Base-by-base conservation (phyloP, 1,284 basidiomycete genomes). In the Vanrija pseudolonga region DNA sequence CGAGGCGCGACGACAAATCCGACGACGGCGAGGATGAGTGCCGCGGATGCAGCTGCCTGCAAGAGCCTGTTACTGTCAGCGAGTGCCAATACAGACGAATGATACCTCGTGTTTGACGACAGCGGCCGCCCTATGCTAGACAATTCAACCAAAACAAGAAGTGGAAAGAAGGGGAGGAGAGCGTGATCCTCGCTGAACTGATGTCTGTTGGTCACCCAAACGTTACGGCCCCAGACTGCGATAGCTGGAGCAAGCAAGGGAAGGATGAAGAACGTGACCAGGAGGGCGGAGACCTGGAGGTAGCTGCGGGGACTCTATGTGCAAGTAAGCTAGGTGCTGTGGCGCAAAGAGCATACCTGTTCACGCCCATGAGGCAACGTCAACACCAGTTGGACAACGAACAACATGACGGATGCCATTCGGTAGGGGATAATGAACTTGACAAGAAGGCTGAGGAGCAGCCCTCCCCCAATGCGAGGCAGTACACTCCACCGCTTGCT, bases 191-290 rank as follows among this genome's bases (percentile, higher is more conserved):
- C 59, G 2, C 53, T 39, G 26, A 64, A 61, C 4, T 62, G 44
- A 40, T 65, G 58, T 0, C 44, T 45, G 55, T 64, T 64, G 19
- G 63, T 57, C 6, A 47, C 45, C 63, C 64, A 68, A 8, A 69
- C 72, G 49, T 92, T 95, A 51, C 92, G 84, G 1, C 87, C 86
- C 94, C 94, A 98, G 0, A 96, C 91, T 0, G 85, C 84, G 18
- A 98, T 78, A 6, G 88, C 85, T 0, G 91, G 87, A 0, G 85
- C 87, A 7, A 83, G 83, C 47, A 92, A 79, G 0, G 94, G 94
- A 0, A 95, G 76, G 1, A 96, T 79, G 81, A 85, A 86, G 11
- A 89, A 45, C 60, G 88, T 83, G 43, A 81, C 70, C 32, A 72
- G 53, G 42, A 73, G 66, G 43, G 70, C 40, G 47, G 39, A 64